Conservation (phyloP, 768 basidiomycete genomes). For the Panaeolus cyanescens region DNA sequence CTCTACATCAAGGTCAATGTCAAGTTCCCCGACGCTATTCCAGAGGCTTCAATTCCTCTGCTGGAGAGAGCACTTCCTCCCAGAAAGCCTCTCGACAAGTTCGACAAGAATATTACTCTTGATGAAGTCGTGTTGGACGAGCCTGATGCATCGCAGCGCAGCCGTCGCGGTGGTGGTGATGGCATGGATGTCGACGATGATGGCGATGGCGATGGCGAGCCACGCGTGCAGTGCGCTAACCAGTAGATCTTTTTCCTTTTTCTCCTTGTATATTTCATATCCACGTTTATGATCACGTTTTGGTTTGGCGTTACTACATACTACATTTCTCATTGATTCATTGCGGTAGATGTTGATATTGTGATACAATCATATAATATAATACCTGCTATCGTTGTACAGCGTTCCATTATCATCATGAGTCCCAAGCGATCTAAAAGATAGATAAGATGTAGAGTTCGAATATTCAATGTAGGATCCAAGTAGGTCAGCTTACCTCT, state of each 20-base stretch:
- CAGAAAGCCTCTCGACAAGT: slow-evolving; percentile 65
- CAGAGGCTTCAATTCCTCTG: slow-evolving; percentile 61
- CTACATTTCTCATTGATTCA: slow-evolving; percentile 12
- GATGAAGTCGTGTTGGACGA: slow-evolving; percentile 89
- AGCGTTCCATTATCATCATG: slow-evolving; percentile 18
- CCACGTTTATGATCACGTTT: slow-evolving; percentile 8
- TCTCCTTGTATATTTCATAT: not conserved
- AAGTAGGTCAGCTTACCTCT: slow-evolving; percentile 49
- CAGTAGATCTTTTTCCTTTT: slow-evolving; percentile 46
- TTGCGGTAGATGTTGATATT: slow-evolving; percentile 22
- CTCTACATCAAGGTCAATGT: slow-evolving; percentile 86
- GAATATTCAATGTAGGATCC: not conserved
- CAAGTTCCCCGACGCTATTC: slow-evolving; percentile 85
- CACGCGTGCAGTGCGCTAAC: slow-evolving; percentile 94
- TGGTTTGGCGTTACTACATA: not conserved
- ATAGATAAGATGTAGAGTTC: slow-evolving; percentile 9
- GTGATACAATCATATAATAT: slow-evolving; percentile 37
- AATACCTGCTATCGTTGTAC: slow-evolving; percentile 29
- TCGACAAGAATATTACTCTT: slow-evolving; percentile 63
- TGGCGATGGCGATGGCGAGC: slow-evolving; percentile 57
- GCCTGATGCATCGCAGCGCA: slow-evolving; percentile 59
- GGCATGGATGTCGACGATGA: slow-evolving; percentile 96
- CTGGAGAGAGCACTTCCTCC: slow-evolving; percentile 88
- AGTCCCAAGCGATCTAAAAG: slow-evolving; percentile 49
- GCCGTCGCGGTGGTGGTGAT: slow-evolving; percentile 44